Evolutionary conservation across 495 filamentous ascomycete species (phyloP).

Genomic region (Tetracladium setigerum): DNA sequence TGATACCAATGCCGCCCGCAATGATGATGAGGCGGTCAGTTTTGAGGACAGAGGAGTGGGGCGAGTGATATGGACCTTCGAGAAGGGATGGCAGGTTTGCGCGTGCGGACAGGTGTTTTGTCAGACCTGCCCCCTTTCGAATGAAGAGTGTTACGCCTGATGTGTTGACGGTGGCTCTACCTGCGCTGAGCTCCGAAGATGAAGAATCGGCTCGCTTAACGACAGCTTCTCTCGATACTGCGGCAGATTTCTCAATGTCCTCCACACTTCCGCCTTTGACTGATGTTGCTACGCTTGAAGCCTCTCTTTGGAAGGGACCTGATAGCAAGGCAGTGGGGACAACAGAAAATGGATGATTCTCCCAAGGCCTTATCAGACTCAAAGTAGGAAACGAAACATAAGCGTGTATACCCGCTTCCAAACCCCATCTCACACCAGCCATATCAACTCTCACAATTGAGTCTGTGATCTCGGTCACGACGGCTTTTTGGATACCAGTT

Average conservation of each 20-base stretch:
- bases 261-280: background rate
- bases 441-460: constrained; percentile 30
- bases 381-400: constrained; percentile 39
- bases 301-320: background rate
- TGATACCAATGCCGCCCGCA: constrained; percentile 37
- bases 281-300: background rate
- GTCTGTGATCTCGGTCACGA: constrained; percentile 25
- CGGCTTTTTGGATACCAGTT: constrained; percentile 23
- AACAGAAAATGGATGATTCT: constrained; percentile 43
- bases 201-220: background rate
- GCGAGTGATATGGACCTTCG: constrained; percentile 24
- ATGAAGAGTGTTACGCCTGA: constrained; percentile 26
- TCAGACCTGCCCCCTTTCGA: constrained; percentile 23
- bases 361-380: constrained; percentile 30
- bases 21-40: constrained; percentile 33
- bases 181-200: too few species aligned
- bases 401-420: constrained; percentile 22
- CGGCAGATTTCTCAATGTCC: background rate
- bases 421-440: constrained; percentile 23
- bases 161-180: background rate
- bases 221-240: background rate
- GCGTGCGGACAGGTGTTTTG: constrained; percentile 14
- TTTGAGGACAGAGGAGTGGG: constrained; percentile 11
- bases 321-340: constrained; percentile 23
- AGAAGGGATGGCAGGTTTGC: constrained; percentile 21